phyloP scores from a whole-genome alignment of 352 stramenopile genomes.

The Globisporangium barbulae region DNA sequence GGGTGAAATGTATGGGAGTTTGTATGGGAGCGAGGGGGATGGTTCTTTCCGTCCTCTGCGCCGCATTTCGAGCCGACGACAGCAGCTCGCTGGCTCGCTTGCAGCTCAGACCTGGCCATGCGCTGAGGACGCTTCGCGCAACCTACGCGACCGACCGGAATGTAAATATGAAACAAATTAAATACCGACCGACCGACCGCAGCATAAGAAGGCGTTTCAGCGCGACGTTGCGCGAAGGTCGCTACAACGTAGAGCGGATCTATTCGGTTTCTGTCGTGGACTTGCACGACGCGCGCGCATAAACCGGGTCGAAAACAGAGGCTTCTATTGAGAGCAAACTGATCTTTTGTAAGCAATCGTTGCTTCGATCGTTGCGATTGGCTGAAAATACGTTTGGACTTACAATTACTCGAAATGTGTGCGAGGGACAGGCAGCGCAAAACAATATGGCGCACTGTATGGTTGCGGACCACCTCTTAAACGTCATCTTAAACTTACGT shows the following conservation, averaged over 20 bases:
- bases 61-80: constrained; percentile 12
- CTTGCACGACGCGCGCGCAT: constrained; percentile 4
- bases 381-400: background rate
- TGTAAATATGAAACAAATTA: background rate
- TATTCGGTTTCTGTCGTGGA: constrained; percentile 17
- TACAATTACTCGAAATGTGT: background rate
- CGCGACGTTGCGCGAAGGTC: constrained; percentile 18
- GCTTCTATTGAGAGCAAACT: background rate
- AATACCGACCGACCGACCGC: constrained; percentile 13
- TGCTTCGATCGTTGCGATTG: background rate
- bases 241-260: constrained; percentile 14
- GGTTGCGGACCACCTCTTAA: background rate
- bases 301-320: background rate
- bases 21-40: background rate
- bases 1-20: constrained; percentile 3
- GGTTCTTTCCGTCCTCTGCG: constrained; percentile 8
- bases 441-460: background rate
- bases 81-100: background rate
- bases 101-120: constrained; percentile 5
- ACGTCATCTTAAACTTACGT: background rate
- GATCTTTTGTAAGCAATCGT: constrained; percentile 1
- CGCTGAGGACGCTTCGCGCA: constrained; percentile 12
- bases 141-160: constrained; percentile 23
- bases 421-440: background rate
- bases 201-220: constrained; percentile 12